A percentile compares a stretch with the other conserved stretches of the same genome.
phyloP scores from a whole-genome alignment of 177 flowering plant genomes.

The Vitis hybrid region DNA sequence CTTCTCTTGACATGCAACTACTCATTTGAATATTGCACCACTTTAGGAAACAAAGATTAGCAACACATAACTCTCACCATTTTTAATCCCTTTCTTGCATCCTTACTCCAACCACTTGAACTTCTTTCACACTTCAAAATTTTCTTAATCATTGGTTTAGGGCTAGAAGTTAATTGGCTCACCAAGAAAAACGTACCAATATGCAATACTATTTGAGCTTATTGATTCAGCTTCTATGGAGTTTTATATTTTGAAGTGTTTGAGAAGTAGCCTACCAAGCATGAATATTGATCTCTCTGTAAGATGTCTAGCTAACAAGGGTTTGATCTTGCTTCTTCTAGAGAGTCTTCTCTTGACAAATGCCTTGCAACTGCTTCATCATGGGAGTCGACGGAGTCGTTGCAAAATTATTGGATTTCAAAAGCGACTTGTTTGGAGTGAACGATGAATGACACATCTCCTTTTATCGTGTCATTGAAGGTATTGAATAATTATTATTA shows the following conservation, averaged over 20 bases:
- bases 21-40: slow-evolving; percentile 9
- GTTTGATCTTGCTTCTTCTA: slow-evolving; percentile 7
- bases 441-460: neutral
- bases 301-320: neutral
- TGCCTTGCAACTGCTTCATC: slow-evolving; percentile 20
- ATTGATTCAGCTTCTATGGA: neutral
- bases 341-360: slow-evolving; percentile 20
- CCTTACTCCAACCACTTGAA: slow-evolving; percentile 3
- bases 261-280: slow-evolving; percentile 24
- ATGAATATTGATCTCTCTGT: slow-evolving; percentile 2
- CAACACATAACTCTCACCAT: neutral
- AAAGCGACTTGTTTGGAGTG: neutral
- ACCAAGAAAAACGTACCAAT: slow-evolving; percentile 1
- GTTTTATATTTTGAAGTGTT: slow-evolving; percentile 26
- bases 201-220: neutral
- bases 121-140: neutral
- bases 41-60: slow-evolving; percentile 5
- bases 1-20: slow-evolving; percentile 8
- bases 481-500: neutral
- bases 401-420: neutral
- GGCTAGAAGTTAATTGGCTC: too few relatives aligned
- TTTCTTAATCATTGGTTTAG: slow-evolving; percentile 3
- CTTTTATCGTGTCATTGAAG: slow-evolving; percentile 3
- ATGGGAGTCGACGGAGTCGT: slow-evolving; percentile 4
- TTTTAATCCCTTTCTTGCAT: neutral